Percentiles rank a stretch among this genome's conserved stretches.
phyloP scores from a whole-genome alignment of 179 eudicot genomes.

The Patellifolia procumbens region DNA sequence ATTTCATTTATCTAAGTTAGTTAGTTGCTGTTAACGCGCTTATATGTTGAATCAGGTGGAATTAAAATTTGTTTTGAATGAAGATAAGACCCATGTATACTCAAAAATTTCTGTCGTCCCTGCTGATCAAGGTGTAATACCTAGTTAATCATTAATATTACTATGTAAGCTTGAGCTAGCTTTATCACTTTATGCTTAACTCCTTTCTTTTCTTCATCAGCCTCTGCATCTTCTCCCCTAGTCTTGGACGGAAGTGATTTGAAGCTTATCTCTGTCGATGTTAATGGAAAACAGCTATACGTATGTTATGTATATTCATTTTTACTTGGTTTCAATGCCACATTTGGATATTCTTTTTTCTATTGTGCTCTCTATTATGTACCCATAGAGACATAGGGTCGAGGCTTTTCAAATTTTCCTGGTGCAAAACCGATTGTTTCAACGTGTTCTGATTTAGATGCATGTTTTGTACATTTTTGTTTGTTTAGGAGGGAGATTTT shows the following conservation, averaged over 20 bases:
- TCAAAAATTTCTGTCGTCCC: neutral
- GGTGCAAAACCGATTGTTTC: neutral
- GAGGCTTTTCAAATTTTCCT: neutral
- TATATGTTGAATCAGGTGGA: neutral
- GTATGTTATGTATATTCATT: neutral
- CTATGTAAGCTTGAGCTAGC: neutral
- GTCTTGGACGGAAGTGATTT: constrained; percentile 2
- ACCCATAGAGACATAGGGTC: too few relatives aligned
- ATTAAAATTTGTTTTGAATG: constrained; percentile 1
- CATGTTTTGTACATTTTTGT: neutral
- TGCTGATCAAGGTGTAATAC: neutral
- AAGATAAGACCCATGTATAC: neutral
- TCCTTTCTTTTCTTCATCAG: neutral
- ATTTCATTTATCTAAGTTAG: constrained; percentile 4
- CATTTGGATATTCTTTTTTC: constrained; percentile 6
- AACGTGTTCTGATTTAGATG: neutral
- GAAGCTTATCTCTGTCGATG: neutral
- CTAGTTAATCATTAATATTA: neutral
- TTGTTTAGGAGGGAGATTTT: constrained; percentile 70
- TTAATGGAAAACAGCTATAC: neutral
- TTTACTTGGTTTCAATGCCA: neutral
- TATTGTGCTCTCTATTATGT: too few relatives aligned
- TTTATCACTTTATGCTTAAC: neutral
- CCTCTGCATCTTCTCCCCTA: neutral
- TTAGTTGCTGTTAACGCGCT: constrained; percentile 6